phyloP scores from a whole-genome alignment of 78 protist genomes.

The Polysphondylium violaceum region DNA sequence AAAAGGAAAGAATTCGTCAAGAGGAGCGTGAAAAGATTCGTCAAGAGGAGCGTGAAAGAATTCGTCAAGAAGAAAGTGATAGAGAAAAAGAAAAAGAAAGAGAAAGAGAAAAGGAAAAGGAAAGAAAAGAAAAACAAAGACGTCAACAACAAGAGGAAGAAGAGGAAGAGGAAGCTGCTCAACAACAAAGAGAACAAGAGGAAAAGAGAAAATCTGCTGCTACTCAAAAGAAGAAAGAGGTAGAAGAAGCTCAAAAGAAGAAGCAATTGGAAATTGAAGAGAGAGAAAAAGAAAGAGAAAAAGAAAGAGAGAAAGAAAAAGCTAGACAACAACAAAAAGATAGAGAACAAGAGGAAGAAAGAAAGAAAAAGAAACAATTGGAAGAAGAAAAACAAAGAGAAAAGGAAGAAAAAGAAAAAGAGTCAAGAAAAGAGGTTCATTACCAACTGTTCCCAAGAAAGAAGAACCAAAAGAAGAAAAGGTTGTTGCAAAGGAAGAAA shows the following conservation, averaged over 20 bases:
- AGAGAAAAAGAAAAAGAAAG: constrained; percentile 23
- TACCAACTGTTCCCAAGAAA: constrained; percentile 45
- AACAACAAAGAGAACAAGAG: constrained; percentile 3
- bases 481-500: constrained; percentile 2
- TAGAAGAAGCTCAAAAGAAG: background rate
- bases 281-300: background rate
- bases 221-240: background rate
- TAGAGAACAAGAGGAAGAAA: constrained; percentile 23
- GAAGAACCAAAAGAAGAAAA: background rate
- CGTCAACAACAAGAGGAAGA: background rate
- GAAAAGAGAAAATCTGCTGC: background rate
- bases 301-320: constrained; percentile 35
- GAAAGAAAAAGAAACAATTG: background rate
- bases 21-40: background rate
- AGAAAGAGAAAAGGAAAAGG: background rate
- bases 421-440: constrained; percentile 27
- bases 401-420: constrained; percentile 38
- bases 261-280: background rate
- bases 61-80: background rate
- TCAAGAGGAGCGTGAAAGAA: background rate
- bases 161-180: background rate
- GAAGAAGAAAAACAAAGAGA: constrained; percentile 34
- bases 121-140: background rate
- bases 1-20: constrained; percentile 7
- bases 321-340: background rate